Conservation (phyloP, 805 yeast species). For the Millerozyma miso region DNA sequence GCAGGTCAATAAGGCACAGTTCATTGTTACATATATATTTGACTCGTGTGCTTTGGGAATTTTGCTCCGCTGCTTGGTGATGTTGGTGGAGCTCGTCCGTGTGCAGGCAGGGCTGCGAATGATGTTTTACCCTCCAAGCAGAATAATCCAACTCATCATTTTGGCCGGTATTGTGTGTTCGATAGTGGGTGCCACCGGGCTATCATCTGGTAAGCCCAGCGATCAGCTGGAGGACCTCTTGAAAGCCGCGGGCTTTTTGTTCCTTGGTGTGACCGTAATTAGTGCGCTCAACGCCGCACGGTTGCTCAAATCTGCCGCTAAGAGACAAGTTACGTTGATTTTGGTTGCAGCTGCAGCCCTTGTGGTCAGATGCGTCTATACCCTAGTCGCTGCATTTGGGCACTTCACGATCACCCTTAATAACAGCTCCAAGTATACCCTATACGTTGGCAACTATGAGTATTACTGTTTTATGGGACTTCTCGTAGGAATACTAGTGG, state of each 20-base stretch:
- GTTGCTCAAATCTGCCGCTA: not conserved
- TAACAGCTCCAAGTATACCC: constrained; percentile 9
- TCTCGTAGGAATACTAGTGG: constrained; percentile 4
- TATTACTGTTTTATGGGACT: constrained; percentile 15
- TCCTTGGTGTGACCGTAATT: constrained; percentile 8
- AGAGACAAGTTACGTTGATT: constrained; percentile 1
- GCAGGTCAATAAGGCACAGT: not conserved
- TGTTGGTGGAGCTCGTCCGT: not conserved
- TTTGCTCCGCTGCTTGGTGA: not conserved
- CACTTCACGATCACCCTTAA: constrained; percentile 3
- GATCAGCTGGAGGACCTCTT: not conserved
- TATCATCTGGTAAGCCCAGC: constrained; percentile 2
- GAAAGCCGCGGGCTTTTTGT: constrained; percentile 10
- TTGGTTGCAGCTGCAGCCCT: constrained; percentile 6
- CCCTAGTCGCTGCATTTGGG: constrained; percentile 11
- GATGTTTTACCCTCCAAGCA: constrained; percentile 7
- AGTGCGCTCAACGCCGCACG: constrained; percentile 3
- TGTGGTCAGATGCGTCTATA: constrained; percentile 10
- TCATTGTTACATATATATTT: not conserved
- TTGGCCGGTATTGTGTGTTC: constrained; percentile 8
- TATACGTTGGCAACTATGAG: constrained; percentile 10
- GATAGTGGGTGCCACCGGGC: constrained; percentile 8
- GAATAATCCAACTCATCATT: constrained; percentile 7
- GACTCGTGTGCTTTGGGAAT: not conserved
- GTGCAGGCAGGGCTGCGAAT: constrained; percentile 1